Evolutionary conservation across 331 rosid species (phyloP), one percentile per base, ranked within the genome.

Genomic region (Rhamnella rubrinervis): DNA sequence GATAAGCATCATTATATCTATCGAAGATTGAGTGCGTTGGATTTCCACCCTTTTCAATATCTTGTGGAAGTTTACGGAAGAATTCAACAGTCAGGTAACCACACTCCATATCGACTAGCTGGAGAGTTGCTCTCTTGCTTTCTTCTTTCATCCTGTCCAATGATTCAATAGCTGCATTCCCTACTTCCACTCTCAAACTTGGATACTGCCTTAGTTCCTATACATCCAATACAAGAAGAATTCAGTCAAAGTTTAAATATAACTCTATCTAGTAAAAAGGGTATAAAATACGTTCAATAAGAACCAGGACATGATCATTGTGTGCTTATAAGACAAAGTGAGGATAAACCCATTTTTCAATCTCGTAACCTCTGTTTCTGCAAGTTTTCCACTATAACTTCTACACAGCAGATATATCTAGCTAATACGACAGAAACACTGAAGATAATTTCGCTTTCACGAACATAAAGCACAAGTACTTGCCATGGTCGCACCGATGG

Each of bases 51-150:
- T 77, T 83, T 26, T 83, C 87, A 52, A 80, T 70, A 66, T 83
- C 87, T 66, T 76, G 87, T 59, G 87, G 87, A 80, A 83, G 87
- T 73, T 80, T 83, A 67, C 87, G 82, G 64, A 83, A 80, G 67
- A 77, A 83, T 16, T 83, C 87, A 2, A 83, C 85, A 5, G 87
- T 83, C 38, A 83, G 73, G 70, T 83, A 83, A 47, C 85, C 82
- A 39, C 80, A 77, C 52, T 83, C 87, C 87, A 83, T 83, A 23
- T 83, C 87, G 4, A 83, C 87, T n/a, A 83, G 74, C 61, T 66
- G 82, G 15, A 83, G 61, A 31, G 82, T 68, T 35, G 85, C 85
- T 63, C 68, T 83, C 71, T 80, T 83, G 76, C 87, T 80, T 59
- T 83, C 87, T 61, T 73, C 80, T 63, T 71, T 80, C 85, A 83